phyloP scores from a whole-genome alignment of 768 basidiomycete species.

The Rubroboletus satanas region DNA sequence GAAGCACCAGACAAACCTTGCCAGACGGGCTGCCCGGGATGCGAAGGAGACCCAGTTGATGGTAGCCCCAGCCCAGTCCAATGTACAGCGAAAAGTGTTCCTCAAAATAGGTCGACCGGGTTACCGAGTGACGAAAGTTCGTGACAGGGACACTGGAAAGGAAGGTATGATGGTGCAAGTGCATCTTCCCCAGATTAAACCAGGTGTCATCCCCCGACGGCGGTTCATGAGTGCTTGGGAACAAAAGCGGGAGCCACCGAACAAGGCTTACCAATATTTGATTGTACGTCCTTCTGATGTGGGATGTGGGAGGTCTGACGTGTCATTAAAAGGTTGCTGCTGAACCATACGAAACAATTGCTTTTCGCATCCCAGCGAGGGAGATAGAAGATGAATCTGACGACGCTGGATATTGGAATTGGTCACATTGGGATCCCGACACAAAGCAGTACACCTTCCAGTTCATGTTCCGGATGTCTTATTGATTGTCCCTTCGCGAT shows the following conservation, averaged over 20 bases:
- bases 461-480: constrained; percentile 81
- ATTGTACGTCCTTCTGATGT: constrained; percentile 58
- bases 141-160: constrained; percentile 84
- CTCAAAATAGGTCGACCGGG: constrained; percentile 96
- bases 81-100: constrained; percentile 88
- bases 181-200: constrained; percentile 90
- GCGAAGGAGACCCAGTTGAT: constrained; percentile 90
- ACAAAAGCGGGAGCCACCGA: constrained; percentile 91
- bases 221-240: constrained; percentile 99
- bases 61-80: constrained; percentile 77
- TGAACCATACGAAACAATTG: constrained; percentile 99
- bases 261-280: constrained; percentile 95
- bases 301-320: constrained; percentile 27
- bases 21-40: constrained; percentile 94
- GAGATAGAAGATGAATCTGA: constrained; percentile 96
- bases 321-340: constrained; percentile 74
- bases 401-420: constrained; percentile 89
- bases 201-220: constrained; percentile 75
- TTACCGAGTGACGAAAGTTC: constrained; percentile 94
- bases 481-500: constrained; percentile 21
- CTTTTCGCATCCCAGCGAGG: constrained; percentile 96
- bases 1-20: constrained; percentile 98
- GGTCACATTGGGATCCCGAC: constrained; percentile 99
- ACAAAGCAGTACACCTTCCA: constrained; percentile 98
- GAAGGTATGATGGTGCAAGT: constrained; percentile 98